Conservation (phyloP, 106 monocot genomes). For the Platanthera guangdongensis region DNA sequence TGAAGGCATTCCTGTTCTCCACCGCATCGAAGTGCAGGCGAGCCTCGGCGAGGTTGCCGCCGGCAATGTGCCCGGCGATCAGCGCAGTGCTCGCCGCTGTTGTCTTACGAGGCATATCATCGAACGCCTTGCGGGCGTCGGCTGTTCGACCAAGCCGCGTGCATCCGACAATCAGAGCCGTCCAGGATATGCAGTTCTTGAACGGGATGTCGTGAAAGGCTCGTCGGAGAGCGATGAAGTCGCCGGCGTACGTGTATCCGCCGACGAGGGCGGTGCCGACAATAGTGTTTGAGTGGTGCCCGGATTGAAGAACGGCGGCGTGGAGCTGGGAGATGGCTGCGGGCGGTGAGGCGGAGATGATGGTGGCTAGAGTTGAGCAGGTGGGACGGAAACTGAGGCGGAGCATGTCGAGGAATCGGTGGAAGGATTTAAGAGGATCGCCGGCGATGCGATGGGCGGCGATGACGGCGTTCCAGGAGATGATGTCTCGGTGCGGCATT, state of each 20-base stretch:
- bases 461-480: conserved; percentile 26
- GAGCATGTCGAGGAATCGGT: conserved; percentile 23
- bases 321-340: conserved; percentile 21
- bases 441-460: conserved; percentile 17
- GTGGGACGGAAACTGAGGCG: conserved; percentile 20
- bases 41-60: conserved; percentile 12
- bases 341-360: conserved; percentile 16
- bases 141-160: background rate
- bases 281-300: conserved; percentile 10
- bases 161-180: conserved; percentile 12
- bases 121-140: conserved; percentile 11
- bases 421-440: conserved; percentile 7
- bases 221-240: background rate
- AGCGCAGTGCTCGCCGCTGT: conserved; percentile 13
- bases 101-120: conserved; percentile 12
- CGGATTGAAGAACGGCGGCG: conserved; percentile 7
- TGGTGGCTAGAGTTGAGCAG: conserved; percentile 16
- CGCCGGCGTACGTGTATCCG: conserved; percentile 13
- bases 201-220: conserved; percentile 14
- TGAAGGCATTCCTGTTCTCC: conserved; percentile 16
- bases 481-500: conserved; percentile 17
- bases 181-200: conserved; percentile 21
- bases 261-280: conserved; percentile 24
- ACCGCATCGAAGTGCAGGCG: conserved; percentile 10
- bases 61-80: conserved; percentile 13